phyloP scores from a whole-genome alignment of 2,329 filamentous ascomycete species.

The Dothistroma septosporum region DNA sequence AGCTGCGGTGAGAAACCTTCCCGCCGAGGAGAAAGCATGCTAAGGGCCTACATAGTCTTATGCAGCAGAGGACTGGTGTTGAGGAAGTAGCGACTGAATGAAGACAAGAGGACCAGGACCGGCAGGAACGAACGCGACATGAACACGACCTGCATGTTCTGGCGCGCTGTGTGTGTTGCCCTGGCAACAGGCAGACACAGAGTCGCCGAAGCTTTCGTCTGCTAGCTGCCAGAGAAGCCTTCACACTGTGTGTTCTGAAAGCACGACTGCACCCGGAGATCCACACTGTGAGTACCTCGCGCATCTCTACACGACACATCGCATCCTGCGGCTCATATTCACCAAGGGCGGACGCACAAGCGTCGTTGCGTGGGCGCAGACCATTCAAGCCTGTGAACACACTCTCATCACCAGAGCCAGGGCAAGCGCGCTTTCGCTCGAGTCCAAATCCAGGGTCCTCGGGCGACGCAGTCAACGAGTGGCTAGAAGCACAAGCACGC shows the following conservation, averaged over 20 bases:
- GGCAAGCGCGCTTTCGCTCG: too few species aligned
- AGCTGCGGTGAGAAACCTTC: too few species aligned
- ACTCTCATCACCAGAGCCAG: constrained; percentile 18
- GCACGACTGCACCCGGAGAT: not conserved
- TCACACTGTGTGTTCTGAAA: not conserved
- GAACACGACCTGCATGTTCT: not conserved
- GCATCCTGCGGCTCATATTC: not conserved
- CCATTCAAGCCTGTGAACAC: constrained; percentile 23
- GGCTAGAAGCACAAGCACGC: constrained; percentile 2
- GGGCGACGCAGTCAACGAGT: constrained; percentile 2
- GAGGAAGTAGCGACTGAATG: not conserved
- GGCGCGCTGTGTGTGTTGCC: not conserved
- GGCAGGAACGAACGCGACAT: too few species aligned
- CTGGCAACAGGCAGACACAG: not conserved
- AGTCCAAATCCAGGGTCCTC: constrained; percentile 3
- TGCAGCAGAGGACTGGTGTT: not conserved
- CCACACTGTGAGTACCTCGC: not conserved
- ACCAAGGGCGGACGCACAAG: not conserved
- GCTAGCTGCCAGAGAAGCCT: not conserved
- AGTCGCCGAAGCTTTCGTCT: not conserved
- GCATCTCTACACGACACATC: not conserved
- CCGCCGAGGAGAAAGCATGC: not conserved
- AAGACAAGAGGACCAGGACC: not conserved
- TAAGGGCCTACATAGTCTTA: not conserved
- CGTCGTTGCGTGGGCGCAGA: not conserved